Conservation (phyloP, 495 filamentous ascomycete genomes). For the Neurospora sp. region DNA sequence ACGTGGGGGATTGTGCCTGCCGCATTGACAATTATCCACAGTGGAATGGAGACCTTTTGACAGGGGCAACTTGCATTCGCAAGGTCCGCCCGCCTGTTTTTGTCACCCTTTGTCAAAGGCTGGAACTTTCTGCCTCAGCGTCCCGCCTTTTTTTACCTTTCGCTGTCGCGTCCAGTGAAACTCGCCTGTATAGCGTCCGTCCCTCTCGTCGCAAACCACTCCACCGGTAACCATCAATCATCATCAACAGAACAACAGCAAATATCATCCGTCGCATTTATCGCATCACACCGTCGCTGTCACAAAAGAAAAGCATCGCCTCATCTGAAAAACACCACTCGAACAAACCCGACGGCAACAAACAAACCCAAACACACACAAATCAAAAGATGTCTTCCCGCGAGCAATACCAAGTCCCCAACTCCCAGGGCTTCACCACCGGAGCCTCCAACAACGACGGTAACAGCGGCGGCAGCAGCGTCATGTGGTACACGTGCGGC, state of each 20-base stretch:
- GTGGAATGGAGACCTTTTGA: not conserved
- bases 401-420: constrained; percentile 51
- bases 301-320: not conserved
- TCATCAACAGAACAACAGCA: not conserved
- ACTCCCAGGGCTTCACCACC: constrained; percentile 11
- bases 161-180: not conserved
- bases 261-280: not conserved
- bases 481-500: constrained; percentile 82
- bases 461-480: constrained; percentile 23
- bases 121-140: constrained; percentile 1
- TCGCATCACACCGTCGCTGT: not conserved
- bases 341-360: not conserved
- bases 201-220: not conserved
- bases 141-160: constrained; percentile 9
- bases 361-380: not conserved
- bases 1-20: not conserved
- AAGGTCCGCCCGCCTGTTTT: no score
- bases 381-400: constrained; percentile 35
- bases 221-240: not conserved
- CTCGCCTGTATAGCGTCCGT: not conserved
- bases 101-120: not conserved
- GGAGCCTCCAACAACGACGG: constrained; percentile 21
- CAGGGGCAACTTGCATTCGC: not conserved
- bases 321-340: no score
- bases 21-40: not conserved